Base-by-base conservation (phyloP, 768 basidiomycete species). In the Leucosporidium yakuticum region DNA sequence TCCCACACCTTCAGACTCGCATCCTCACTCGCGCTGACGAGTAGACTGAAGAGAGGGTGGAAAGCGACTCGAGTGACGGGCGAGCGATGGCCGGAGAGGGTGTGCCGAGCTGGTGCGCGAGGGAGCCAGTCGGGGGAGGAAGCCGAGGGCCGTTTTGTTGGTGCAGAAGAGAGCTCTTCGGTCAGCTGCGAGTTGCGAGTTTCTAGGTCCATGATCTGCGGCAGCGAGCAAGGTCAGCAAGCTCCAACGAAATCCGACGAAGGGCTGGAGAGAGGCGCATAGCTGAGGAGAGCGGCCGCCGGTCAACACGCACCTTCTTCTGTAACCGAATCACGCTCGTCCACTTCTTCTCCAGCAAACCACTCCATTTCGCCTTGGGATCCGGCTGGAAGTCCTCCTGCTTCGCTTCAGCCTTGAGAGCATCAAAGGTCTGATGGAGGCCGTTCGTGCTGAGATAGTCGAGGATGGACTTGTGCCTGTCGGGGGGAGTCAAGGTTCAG, bases 261-360 rank as follows among this genome's bases (percentile, higher is more conserved):
- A 44, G n/a, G n/a, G 9, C 39, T 8, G 17, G 27, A 17, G 21
- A 21, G 39, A 14, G 4, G 15, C 14, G 19, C 29, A 32, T 15
- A 21, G 12, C 20, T 21, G 27, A 27, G 55, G 39, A 17, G 31
- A 15, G 12, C 6, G n/a, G n/a, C 47, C 48, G 48, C 57, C 32
- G 27, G 17, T 12, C n/a, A 27, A 17, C 25, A 29, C 44, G 39
- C 69, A 88, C 91, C 86, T 94, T 95, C 83, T 94, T 91, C 82
- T 97, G 94, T 77, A 97, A 79, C 73, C 94, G 84, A 67, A 97
- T 94, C 44, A 96, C 91, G 76, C 88, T 90, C 59, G 91, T 95
- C 94, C 94, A 97, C 79, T 97, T 97, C 87, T 95, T 95, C 82
- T 91, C 94, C 68, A 97, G 80, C 65, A 97, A 80, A 1, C 92